Conservation (phyloP, 1,284 basidiomycete species). For the Trametes pubescens region DNA sequence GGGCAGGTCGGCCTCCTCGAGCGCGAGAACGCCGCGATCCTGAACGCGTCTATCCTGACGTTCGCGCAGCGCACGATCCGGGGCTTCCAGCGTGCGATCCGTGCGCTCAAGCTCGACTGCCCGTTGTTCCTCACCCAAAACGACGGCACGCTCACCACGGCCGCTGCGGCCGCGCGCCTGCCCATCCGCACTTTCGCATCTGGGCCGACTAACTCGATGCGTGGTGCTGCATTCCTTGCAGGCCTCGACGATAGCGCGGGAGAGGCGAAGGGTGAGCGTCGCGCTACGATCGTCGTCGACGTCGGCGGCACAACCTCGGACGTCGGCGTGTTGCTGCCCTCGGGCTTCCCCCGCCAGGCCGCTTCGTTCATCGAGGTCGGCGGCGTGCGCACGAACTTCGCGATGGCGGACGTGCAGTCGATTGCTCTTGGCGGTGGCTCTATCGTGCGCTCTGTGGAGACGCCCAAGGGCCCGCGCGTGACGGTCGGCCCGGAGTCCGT, state of each 20-base stretch:
- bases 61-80: conserved; percentile 60
- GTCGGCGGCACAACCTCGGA: conserved; percentile 67
- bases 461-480: conserved; percentile 39
- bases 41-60: conserved; percentile 64
- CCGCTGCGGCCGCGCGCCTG: conserved; percentile 57
- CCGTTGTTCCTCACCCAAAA: conserved; percentile 67
- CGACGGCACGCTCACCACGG: conserved; percentile 65
- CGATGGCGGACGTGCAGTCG: conserved; percentile 59
- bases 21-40: conserved; percentile 68
- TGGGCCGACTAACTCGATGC: conserved; percentile 69
- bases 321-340: conserved; percentile 58
- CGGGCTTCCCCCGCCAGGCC: conserved; percentile 60
- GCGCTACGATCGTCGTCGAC: conserved; percentile 62
- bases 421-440: conserved; percentile 67
- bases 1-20: conserved; percentile 65
- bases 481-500: conserved; percentile 66
- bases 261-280: conserved; percentile 35
- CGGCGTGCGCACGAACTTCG: conserved; percentile 54
- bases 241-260: conserved; percentile 45
- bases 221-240: conserved; percentile 63
- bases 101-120: conserved; percentile 53
- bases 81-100: conserved; percentile 59
- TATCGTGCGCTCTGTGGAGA: conserved; percentile 46
- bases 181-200: conserved; percentile 70
- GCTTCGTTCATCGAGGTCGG: conserved; percentile 56